A percentile compares a stretch with the other conserved stretches of the same genome.
These are phyloP conservation scores for Emergomyces pasteurianus DNA, from an alignment of 2,329 filamentous ascomycete genomes.

Conservation along the genomic window DNA sequence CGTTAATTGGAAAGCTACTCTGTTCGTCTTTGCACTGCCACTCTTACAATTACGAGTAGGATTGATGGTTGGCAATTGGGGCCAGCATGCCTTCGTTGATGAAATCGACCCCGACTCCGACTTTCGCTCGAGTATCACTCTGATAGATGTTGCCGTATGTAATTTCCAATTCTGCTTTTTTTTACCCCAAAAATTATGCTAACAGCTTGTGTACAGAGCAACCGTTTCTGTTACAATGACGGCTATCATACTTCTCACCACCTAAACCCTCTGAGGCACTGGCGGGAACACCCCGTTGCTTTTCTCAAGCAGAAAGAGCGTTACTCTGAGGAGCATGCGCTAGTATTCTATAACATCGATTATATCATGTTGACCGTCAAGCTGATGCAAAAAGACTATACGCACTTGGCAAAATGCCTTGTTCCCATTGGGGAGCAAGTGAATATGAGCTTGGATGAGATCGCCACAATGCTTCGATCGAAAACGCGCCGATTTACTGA, in stretches of 20 bases:
- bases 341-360: conserved; percentile 72
- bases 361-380: conserved; percentile 64
- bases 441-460: conserved; percentile 51
- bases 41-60: conserved; percentile 55
- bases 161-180: too few relatives aligned
- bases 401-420: conserved; percentile 54
- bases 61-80: conserved; percentile 76
- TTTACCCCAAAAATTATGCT: neutral
- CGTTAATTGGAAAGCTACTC: conserved; percentile 43
- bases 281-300: conserved; percentile 65
- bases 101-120: conserved; percentile 63
- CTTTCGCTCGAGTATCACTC: conserved; percentile 64
- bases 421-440: conserved; percentile 66
- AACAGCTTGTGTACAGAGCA: conserved; percentile 43
- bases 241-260: conserved; percentile 75
- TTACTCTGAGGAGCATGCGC: conserved; percentile 54
- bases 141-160: conserved; percentile 65
- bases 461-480: conserved; percentile 48
- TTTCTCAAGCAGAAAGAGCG: conserved; percentile 58
- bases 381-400: conserved; percentile 59
- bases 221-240: conserved; percentile 72
- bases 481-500: conserved; percentile 57
- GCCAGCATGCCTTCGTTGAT: conserved; percentile 72
- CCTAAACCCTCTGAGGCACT: conserved; percentile 65
- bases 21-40: conserved; percentile 56